Evolutionary conservation across 371 early-diverging fungal species (phyloP), one percentile per base, ranked within the genome.

Genomic region (Mucor saturninus): DNA sequence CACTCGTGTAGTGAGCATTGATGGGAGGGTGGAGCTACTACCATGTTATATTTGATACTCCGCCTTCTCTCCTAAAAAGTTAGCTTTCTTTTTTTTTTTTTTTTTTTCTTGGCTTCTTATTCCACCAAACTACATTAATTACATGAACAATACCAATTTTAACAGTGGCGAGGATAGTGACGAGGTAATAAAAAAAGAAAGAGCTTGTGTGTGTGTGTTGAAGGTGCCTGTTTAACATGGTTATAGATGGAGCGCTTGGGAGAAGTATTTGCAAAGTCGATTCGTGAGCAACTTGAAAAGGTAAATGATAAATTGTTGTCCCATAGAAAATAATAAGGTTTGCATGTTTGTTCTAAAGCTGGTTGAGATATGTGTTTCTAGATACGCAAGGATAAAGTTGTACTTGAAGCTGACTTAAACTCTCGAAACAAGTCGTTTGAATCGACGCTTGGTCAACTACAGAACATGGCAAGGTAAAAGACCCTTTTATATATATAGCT

Each of bases 301-400:
- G 81, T 76, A 69, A 42, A 37, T 1, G 26, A 30, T 21, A 43
- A 31, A 28, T 26, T 15, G n/a, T 32, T 21, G 21, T 21, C 21
- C 21, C 21, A 21, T 21, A 21, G 21, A 21, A 1, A 21, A 21
- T 21, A 1, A 21, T 21, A 21, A 21, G 21, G 21, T 46, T 55
- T 53, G 26, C 40, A 58, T 54, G 21, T 21, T 21, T 21, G 21
- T 21, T 21, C 21, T 21, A 21, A 21, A 21, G 21, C 21, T 21
- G 21, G 21, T 21, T 21, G 21, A 1, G 21, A 21, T 21, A 21
- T 21, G 21, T 21, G 21, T 32, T 35, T 35, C 8, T 52, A 81
- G 81, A 75, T 75, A 40, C 82, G 82, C 29, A 74, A 75, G 65
- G 77, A 74, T 35, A 81, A 81, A 56, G 79, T 74, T 38, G 67